phyloP scores from a whole-genome alignment of 139 green algal genomes.

The Chlamydomonas asymmetrica region DNA sequence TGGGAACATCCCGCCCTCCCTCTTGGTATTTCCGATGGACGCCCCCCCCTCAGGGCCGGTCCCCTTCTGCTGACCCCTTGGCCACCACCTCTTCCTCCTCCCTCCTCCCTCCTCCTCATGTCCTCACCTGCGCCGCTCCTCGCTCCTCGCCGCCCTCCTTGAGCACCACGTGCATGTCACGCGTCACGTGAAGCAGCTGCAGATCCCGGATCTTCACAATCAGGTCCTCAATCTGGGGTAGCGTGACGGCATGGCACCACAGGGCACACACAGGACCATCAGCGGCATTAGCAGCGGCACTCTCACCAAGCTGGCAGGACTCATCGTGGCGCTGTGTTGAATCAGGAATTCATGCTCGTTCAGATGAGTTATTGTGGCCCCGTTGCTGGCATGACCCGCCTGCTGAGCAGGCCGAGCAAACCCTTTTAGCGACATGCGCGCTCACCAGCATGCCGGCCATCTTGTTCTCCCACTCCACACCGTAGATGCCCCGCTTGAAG shows the following conservation, averaged over 20 bases:
- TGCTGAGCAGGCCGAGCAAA: background rate
- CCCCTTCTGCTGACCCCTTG: too few relatives aligned
- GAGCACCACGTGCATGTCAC: slow-evolving; percentile 61
- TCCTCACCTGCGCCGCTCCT: too few relatives aligned
- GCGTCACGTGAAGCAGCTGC: slow-evolving; percentile 79
- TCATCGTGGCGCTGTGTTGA: too few relatives aligned
- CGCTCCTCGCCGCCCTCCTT: slow-evolving; percentile 37
- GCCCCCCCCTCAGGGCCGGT: too few relatives aligned
- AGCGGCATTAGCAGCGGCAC: too few relatives aligned
- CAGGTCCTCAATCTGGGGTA: slow-evolving; percentile 57
- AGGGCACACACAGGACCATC: background rate
- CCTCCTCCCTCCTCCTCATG: too few relatives aligned
- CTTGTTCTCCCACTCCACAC: slow-evolving; percentile 70
- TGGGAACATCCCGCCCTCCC: too few relatives aligned
- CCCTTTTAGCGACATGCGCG: background rate
- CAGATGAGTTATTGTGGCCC: background rate
- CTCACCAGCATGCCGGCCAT: slow-evolving; percentile 45
- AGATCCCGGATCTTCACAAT: slow-evolving; percentile 63
- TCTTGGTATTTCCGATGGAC: too few relatives aligned
- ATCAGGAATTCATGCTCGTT: too few relatives aligned
- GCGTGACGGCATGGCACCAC: background rate
- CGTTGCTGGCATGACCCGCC: background rate
- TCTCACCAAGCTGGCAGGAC: too few relatives aligned
- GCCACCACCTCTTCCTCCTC: too few relatives aligned
- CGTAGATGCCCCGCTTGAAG: slow-evolving; percentile 80